These are phyloP conservation scores for Microdochium nivale DNA, from an alignment of 2,329 filamentous ascomycete species.

Conservation along the genomic window DNA sequence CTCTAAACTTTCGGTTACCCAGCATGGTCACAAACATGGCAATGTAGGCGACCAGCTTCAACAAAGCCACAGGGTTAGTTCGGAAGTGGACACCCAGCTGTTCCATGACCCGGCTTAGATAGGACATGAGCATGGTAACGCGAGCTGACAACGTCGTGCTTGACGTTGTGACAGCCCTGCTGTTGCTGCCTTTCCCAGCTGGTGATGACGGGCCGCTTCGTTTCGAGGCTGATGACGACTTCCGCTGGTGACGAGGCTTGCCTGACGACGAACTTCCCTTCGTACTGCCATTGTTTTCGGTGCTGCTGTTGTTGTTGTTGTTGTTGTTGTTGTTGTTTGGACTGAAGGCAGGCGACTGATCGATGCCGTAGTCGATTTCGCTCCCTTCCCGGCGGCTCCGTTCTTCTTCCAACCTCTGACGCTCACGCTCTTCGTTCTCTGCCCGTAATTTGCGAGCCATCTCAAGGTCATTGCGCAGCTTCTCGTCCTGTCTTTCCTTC, in stretches of 20 bases:
- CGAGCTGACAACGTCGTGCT: conserved; percentile 33
- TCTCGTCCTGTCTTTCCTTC: conserved; percentile 45
- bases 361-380: conserved; percentile 63
- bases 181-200: conserved; percentile 5
- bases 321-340: conserved; percentile 23
- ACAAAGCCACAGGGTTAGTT: conserved; percentile 47
- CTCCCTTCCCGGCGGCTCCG: conserved; percentile 38
- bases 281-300: conserved; percentile 15
- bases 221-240: conserved; percentile 15
- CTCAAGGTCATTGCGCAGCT: conserved; percentile 46
- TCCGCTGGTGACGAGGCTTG: conserved; percentile 3
- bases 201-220: conserved; percentile 21
- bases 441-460: conserved; percentile 44
- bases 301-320: conserved; percentile 21
- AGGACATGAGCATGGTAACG: conserved; percentile 43
- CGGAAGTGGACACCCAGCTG: conserved; percentile 40
- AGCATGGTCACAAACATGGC: conserved; percentile 70
- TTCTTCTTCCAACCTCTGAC: conserved; percentile 45
- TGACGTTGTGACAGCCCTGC: background rate
- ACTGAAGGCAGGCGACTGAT: conserved; percentile 36
- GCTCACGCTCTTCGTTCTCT: conserved; percentile 51
- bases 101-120: conserved; percentile 42
- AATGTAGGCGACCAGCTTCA: conserved; percentile 67
- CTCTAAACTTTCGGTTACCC: conserved; percentile 64
- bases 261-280: conserved; percentile 2